Evolutionary conservation across 1,284 basidiomycete genomes (phyloP).

Genomic region (Pseudozyma sp.): DNA sequence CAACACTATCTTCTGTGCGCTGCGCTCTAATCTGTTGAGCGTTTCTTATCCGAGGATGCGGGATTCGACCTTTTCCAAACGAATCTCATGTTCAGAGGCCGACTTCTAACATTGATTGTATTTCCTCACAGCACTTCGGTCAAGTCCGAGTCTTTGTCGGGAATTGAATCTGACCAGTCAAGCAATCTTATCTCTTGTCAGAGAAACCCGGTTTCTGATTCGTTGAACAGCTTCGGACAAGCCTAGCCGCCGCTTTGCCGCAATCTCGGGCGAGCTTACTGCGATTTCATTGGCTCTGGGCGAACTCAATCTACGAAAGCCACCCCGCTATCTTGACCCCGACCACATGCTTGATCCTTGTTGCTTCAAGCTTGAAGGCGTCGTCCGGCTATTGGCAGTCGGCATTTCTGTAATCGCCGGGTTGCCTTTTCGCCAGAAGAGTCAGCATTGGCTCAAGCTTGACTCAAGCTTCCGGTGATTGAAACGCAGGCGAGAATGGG

Average conservation of each 20-base stretch:
- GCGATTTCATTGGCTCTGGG: conserved; percentile 1
- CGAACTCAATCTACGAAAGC: not conserved
- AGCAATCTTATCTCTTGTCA: conserved; percentile 14
- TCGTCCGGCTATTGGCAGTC: no score
- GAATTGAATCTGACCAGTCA: not conserved
- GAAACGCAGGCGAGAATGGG: no score
- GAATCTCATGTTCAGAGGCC: not conserved
- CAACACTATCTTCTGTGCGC: not conserved
- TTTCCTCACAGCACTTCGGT: not conserved
- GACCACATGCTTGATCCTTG: not conserved
- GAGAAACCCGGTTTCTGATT: conserved; percentile 6
- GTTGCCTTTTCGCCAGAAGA: no score
- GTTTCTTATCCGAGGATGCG: not conserved
- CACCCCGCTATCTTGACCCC: conserved; percentile 1
- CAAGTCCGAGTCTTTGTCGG: conserved; percentile 7
- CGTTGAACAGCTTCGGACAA: not conserved
- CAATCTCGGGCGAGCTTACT: conserved; percentile 19
- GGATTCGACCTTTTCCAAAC: not conserved
- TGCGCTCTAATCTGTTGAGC: not conserved
- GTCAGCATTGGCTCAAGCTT: no score
- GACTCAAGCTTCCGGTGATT: no score
- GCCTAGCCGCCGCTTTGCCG: not conserved
- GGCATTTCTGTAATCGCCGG: no score
- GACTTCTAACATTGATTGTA: not conserved
- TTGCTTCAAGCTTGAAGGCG: no score